phyloP scores from a whole-genome alignment of 2,329 filamentous ascomycete genomes.

The Penicillium brevicompactum region DNA sequence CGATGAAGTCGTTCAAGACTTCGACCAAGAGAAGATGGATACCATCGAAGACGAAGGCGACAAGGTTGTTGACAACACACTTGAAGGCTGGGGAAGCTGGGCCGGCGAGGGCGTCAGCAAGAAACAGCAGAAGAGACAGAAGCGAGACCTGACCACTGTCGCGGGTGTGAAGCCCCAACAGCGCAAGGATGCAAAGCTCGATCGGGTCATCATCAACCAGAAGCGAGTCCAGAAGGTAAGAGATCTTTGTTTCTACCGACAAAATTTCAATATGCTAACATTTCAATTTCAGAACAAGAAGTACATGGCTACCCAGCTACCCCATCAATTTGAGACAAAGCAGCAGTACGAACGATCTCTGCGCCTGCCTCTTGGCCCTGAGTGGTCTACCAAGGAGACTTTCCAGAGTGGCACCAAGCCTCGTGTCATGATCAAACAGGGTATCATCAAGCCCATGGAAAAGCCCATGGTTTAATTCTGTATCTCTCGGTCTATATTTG shows the following conservation, averaged over 20 bases:
- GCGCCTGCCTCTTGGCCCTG: constrained; percentile 82
- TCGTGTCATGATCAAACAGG: constrained; percentile 85
- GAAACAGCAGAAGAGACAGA: constrained; percentile 61
- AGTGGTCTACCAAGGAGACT: constrained; percentile 95
- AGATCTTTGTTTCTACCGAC: constrained; percentile 2
- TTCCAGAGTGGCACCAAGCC: constrained; percentile 91
- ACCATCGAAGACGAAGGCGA: constrained; percentile 76
- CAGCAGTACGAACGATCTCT: constrained; percentile 90
- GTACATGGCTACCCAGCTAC: constrained; percentile 80
- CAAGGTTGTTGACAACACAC: constrained; percentile 77
- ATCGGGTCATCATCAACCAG: constrained; percentile 89
- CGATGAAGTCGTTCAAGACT: constrained; percentile 78
- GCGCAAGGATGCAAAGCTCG: constrained; percentile 79
- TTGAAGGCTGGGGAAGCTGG: constrained; percentile 95
- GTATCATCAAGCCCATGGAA: constrained; percentile 82
- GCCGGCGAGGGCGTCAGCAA: constrained; percentile 78
- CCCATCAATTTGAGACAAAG: constrained; percentile 84
- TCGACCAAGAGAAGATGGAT: constrained; percentile 76
- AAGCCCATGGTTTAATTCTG: constrained; percentile 63
- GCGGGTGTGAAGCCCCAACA: constrained; percentile 75
- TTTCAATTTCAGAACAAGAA: constrained; percentile 67
- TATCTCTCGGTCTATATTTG: constrained; percentile 6
- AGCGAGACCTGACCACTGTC: constrained; percentile 52
- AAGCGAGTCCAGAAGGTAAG: constrained; percentile 82
- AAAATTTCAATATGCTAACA: constrained; percentile 6